Evolutionary conservation across 2,329 filamentous ascomycete species (phyloP).

Genomic region (Chaetomiaceae sp.): DNA sequence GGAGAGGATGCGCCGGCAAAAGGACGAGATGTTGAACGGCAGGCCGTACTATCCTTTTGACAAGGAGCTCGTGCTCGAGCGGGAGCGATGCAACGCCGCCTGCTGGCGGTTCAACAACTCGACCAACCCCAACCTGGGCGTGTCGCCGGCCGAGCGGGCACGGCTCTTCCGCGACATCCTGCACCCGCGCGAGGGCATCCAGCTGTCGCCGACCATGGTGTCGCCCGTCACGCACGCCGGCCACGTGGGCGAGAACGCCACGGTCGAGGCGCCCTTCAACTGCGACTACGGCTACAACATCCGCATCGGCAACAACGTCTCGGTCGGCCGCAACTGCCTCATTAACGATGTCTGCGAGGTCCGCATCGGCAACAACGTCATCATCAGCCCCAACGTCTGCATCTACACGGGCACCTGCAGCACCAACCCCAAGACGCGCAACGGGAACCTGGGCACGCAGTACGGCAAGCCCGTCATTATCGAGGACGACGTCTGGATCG

Average conservation of each 20-base stretch:
- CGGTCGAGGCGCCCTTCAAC: constrained; percentile 81
- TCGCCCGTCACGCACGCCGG: constrained; percentile 51
- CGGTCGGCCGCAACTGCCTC: constrained; percentile 76
- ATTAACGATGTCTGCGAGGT: constrained; percentile 85
- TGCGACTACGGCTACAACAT: constrained; percentile 96
- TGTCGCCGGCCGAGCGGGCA: constrained; percentile 63
- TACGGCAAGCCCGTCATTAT: constrained; percentile 69
- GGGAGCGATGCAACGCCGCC: constrained; percentile 76
- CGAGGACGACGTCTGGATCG: constrained; percentile 81
- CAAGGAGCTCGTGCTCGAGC: constrained; percentile 71
- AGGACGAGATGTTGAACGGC: constrained; percentile 83
- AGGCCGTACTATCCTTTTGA: constrained; percentile 76
- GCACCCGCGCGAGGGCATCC: constrained; percentile 54
- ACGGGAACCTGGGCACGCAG: constrained; percentile 68
- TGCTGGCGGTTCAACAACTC: constrained; percentile 85
- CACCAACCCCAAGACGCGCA: constrained; percentile 66
- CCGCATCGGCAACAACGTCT: constrained; percentile 76
- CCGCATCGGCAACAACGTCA: constrained; percentile 70
- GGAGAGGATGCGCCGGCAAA: constrained; percentile 56
- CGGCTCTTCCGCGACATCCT: constrained; percentile 69
- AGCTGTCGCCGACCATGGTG: constrained; percentile 50
- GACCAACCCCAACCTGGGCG: constrained; percentile 66
- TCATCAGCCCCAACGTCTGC: constrained; percentile 79
- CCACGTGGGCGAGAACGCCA: constrained; percentile 66
- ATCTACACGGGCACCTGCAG: constrained; percentile 73